Percentiles rank a stretch among this genome's conserved stretches.
These are phyloP conservation scores for Otatea glauca DNA, from an alignment of 176 grass and related monocot species.

Conservation along the genomic window DNA sequence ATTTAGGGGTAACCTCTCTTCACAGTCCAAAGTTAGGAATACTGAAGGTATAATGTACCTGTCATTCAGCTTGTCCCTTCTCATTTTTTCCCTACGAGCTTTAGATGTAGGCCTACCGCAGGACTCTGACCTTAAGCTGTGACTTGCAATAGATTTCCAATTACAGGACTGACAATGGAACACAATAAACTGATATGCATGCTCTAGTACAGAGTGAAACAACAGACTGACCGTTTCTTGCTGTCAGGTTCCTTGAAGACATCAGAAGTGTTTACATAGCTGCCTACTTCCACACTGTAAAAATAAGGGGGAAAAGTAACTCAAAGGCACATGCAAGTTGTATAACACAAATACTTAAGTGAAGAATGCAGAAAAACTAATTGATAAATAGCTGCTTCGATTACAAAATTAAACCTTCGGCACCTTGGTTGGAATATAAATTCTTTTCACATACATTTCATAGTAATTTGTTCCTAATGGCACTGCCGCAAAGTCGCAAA, in stretches of 20 bases:
- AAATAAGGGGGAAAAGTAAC: neutral
- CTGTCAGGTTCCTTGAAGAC: conserved; percentile 57
- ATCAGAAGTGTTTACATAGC: conserved; percentile 45
- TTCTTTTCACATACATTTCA: neutral
- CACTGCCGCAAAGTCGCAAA: neutral
- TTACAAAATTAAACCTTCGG: neutral
- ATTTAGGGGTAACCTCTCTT: neutral
- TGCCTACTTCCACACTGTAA: conserved; percentile 60
- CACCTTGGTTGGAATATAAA: conserved; percentile 3
- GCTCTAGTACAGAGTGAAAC: neutral
- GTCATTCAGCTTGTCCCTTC: conserved; percentile 74
- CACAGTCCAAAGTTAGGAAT: neutral
- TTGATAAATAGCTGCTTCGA: neutral
- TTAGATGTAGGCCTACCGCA: conserved; percentile 58
- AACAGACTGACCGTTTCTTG: conserved; percentile 59
- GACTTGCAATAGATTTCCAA: conserved; percentile 26
- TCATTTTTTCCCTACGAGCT: conserved; percentile 72
- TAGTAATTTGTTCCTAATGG: conserved; percentile 3
- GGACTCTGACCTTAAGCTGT: conserved; percentile 62
- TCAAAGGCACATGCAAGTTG: neutral
- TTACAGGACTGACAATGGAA: conserved; percentile 26
- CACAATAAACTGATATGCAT: conserved; percentile 8
- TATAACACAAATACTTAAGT: neutral
- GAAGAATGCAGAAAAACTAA: neutral
- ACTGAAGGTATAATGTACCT: conserved; percentile 47